Base-by-base conservation (phyloP, 805 yeast species). In the Scheffersomyces coipomensis region DNA sequence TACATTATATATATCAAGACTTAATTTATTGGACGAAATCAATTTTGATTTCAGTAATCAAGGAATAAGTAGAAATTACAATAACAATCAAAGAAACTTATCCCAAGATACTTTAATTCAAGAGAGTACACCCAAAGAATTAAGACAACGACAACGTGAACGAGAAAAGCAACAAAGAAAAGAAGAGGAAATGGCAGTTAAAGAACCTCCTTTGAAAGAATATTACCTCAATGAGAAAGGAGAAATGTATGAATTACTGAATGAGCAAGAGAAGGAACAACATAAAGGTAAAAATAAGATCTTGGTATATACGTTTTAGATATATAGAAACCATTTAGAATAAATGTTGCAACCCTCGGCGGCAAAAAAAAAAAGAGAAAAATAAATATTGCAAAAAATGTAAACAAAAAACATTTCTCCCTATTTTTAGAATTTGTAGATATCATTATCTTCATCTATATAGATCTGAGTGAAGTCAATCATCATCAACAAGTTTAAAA, bases 1-100 rank as follows among this genome's bases (percentile, higher is more conserved):
- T 15, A 62, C 71, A 1, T 47, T 62, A 19, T 67, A 66, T 48
- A 66, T 70, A 10, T 60, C 71, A 3, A 45, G 65, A 22, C 45
- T 68, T 44, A 60, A 63, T 34, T 47, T 63, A 27, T 48, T 62
- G 27, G 49, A 56, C 13, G 71, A 64, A 9, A 45, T 64, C 15
- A 60, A 62, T 31, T 62, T 62, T 42, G 68, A 63, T 38, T 56
- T 49, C 44, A 55, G 60, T 34, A 44, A 52, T 24, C 36, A 35
- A 29, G 61, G 61, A 2, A n/a, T 49, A 6, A 44, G 39, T 15
- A 31, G 41, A 10, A 46, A 44, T 9, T 51, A 29, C 24, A 50
- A 51, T 32, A 40, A 40, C 12, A 24, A 13, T 24, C 2, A 13
- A 22, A 22, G 23, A 19, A 23, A 15, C 24, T 19, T 22, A 3